Evolutionary conservation across 352 stramenopile species (phyloP).

Genomic region (Phytophthora tubulina): DNA sequence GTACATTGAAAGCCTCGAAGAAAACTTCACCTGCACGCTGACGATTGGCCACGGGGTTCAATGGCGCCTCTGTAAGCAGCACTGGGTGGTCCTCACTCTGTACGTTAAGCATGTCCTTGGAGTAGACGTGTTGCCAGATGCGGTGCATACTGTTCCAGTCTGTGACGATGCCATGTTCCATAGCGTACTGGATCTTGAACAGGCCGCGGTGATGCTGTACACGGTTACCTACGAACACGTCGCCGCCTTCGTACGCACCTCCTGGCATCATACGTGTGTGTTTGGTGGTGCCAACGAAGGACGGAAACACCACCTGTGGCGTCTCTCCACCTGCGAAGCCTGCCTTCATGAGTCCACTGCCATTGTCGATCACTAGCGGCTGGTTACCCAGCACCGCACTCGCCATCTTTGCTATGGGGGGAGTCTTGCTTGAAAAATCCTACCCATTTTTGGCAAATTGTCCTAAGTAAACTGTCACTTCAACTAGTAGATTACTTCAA

Average conservation of each 20-base stretch:
- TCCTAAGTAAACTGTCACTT: constrained; percentile 19
- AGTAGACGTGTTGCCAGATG: constrained; percentile 92
- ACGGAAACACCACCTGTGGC: constrained; percentile 82
- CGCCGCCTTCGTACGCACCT: constrained; percentile 78
- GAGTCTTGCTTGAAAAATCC: constrained; percentile 14
- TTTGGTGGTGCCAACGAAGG: constrained; percentile 78
- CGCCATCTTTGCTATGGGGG: constrained; percentile 46
- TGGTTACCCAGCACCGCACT: constrained; percentile 78
- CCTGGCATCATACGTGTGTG: constrained; percentile 87
- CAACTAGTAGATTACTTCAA: not conserved
- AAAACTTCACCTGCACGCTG: constrained; percentile 85
- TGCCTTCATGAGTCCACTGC: constrained; percentile 85
- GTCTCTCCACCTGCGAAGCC: constrained; percentile 84
- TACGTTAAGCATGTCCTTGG: constrained; percentile 90
- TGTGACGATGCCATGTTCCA: constrained; percentile 88
- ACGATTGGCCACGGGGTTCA: constrained; percentile 83
- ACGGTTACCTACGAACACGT: constrained; percentile 82
- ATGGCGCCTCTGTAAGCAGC: constrained; percentile 83
- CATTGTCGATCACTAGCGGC: constrained; percentile 90
- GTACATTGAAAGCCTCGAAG: constrained; percentile 89
- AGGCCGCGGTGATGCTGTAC: constrained; percentile 84
- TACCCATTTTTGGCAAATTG: constrained; percentile 19
- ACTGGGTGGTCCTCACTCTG: constrained; percentile 88
- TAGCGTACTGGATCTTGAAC: constrained; percentile 87
- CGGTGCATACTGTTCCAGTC: constrained; percentile 91